These are phyloP conservation scores for Backusella parvicylindrica DNA, from an alignment of 192 early-diverging fungal genomes.

Conservation along the genomic window DNA sequence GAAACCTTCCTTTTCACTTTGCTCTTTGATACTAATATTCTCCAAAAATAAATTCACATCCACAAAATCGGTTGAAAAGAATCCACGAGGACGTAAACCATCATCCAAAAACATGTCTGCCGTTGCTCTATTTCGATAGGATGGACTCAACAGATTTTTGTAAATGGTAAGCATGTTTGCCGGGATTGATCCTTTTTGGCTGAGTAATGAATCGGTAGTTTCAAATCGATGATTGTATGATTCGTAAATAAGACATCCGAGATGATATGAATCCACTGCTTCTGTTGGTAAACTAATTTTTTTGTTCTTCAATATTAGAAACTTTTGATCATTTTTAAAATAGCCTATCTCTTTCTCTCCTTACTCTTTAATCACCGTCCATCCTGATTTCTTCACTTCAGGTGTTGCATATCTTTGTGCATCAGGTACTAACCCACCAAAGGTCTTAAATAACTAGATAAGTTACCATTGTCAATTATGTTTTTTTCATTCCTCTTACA, in stretches of 20 bases:
- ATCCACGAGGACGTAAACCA: slow-evolving; percentile 56
- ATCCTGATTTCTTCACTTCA: slow-evolving; percentile 62
- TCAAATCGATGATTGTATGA: slow-evolving; percentile 67
- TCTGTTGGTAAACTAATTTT: slow-evolving; percentile 30
- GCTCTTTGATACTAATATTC: slow-evolving; percentile 87
- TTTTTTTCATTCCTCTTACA: slow-evolving; percentile 26
- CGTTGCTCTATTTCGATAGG: slow-evolving; percentile 60
- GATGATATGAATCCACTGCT: slow-evolving; percentile 79
- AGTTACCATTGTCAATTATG: neutral
- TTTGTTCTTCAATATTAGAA: too few species aligned
- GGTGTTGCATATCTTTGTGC: slow-evolving; percentile 70
- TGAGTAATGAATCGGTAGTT: slow-evolving; percentile 44
- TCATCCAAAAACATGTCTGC: slow-evolving; percentile 69
- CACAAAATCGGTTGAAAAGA: slow-evolving; percentile 84
- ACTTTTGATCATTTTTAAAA: slow-evolving; percentile 24
- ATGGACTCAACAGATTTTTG: slow-evolving; percentile 55
- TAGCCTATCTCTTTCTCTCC: neutral
- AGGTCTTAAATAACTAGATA: slow-evolving; percentile 37
- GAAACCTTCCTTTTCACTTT: slow-evolving; percentile 82
- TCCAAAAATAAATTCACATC: slow-evolving; percentile 85
- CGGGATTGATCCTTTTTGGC: slow-evolving; percentile 57
- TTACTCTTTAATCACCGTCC: slow-evolving; percentile 60
- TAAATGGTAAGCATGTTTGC: slow-evolving; percentile 52
- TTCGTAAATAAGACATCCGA: slow-evolving; percentile 80
- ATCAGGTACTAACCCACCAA: slow-evolving; percentile 61